Conservation (phyloP, 2,329 filamentous ascomycete genomes). For the Xylariaceae sp. region DNA sequence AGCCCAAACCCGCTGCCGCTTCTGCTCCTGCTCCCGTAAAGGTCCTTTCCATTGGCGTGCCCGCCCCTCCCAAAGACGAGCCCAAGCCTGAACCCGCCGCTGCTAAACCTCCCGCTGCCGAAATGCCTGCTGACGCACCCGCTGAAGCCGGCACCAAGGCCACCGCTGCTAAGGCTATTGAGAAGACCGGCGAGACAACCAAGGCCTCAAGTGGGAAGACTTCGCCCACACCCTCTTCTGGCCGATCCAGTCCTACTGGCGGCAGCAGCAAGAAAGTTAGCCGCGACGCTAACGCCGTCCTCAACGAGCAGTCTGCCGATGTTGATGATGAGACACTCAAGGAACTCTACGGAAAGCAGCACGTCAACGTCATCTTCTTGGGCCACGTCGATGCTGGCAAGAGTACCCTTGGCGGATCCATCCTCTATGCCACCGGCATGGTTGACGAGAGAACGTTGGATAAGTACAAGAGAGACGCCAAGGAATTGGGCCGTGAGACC, state of each 20-base stretch:
- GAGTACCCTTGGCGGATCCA: constrained; percentile 89
- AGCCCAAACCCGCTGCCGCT: constrained; percentile 35
- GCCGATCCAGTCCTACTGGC: constrained; percentile 74
- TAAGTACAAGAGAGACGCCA: constrained; percentile 95
- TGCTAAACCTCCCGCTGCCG: no score
- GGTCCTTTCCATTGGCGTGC: constrained; percentile 70
- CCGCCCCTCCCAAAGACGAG: constrained; percentile 52
- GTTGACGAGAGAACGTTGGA: constrained; percentile 98
- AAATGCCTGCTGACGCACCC: constrained; percentile 29
- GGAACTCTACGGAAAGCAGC: constrained; percentile 93
- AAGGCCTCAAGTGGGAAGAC: constrained; percentile 59
- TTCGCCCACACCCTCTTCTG: constrained; percentile 78
- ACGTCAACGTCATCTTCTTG: constrained; percentile 94
- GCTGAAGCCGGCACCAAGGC: constrained; percentile 69
- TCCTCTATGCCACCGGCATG: constrained; percentile 93
- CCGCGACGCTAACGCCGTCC: constrained; percentile 76
- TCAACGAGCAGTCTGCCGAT: constrained; percentile 75
- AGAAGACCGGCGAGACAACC: constrained; percentile 76
- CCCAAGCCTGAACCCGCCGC: constrained; percentile 35
- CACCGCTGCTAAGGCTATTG: constrained; percentile 83
- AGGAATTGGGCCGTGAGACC: constrained; percentile 91
- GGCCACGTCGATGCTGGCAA: constrained; percentile 98
- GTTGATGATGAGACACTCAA: constrained; percentile 71
- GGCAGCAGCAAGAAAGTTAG: constrained; percentile 46
- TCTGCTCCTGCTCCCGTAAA: constrained; percentile 47